Conservation (phyloP, 2,329 filamentous ascomycete genomes). For the Chrysosporium queenslandicum region DNA sequence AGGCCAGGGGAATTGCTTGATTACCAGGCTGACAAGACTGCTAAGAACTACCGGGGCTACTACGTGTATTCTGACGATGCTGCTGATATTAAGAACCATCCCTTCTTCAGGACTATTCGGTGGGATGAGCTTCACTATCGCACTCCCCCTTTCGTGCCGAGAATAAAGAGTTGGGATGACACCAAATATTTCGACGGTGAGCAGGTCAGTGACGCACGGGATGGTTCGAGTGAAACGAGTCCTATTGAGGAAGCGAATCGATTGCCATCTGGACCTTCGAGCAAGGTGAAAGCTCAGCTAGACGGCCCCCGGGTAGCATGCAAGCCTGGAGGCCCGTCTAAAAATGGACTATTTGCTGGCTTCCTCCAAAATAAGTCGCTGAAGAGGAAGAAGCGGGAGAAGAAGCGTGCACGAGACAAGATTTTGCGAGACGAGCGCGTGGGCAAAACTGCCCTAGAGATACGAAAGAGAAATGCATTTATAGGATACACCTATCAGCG, state of each 20-base stretch:
- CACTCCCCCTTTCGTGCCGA: slow-evolving; percentile 69
- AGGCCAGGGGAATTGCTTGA: slow-evolving; percentile 26
- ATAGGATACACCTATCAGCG: slow-evolving; percentile 76
- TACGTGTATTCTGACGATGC: slow-evolving; percentile 78
- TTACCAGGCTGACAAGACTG: slow-evolving; percentile 25
- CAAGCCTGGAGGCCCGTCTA: slow-evolving; percentile 7
- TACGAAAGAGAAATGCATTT: slow-evolving; percentile 75
- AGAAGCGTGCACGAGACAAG: slow-evolving; percentile 73
- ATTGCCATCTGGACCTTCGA: neutral
- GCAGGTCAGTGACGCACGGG: slow-evolving; percentile 56
- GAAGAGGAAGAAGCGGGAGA: slow-evolving; percentile 53
- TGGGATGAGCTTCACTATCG: slow-evolving; percentile 67
- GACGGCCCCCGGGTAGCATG: neutral
- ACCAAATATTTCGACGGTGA: slow-evolving; percentile 81
- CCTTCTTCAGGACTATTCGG: slow-evolving; percentile 69
- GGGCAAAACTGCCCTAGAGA: slow-evolving; percentile 59
- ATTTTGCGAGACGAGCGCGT: slow-evolving; percentile 63
- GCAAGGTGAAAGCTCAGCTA: slow-evolving; percentile 1
- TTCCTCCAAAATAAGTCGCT: slow-evolving; percentile 36
- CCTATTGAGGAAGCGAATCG: neutral
- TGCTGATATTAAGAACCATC: slow-evolving; percentile 78
- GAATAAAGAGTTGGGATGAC: slow-evolving; percentile 57
- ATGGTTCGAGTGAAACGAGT: slow-evolving; percentile 24
- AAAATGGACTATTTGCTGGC: slow-evolving; percentile 20
- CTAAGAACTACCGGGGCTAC: slow-evolving; percentile 40